Evolutionary conservation across 2,329 filamentous ascomycete species (phyloP), one percentile per base, ranked within the genome.

Genomic region (Neofusicoccum ribis): DNA sequence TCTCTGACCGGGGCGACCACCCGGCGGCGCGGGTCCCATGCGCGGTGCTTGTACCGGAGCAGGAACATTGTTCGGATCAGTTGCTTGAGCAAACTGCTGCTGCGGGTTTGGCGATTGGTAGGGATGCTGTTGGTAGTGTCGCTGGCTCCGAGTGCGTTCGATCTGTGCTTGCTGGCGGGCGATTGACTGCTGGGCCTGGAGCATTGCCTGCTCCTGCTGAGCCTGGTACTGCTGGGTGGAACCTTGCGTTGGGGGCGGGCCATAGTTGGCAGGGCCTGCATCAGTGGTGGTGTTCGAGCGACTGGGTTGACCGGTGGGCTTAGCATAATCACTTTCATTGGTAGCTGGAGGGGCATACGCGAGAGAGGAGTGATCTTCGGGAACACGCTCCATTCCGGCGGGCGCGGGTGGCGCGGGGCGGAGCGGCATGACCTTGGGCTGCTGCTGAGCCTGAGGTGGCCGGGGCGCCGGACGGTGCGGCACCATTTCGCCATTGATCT

Each of bases 381-480:
- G 52, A 34, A 50, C 46, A 23, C 52, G 43, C 14, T 59, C 52
- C 47, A 54, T 72, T 54, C 86, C 86, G 23, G 56, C 43, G 20
- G 86, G 84, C 23, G 84, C 80, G 31, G 86, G 82, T 31, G 87
- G 85, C 43, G 85, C 84, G 59, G 84, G 78, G 72, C 88, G 83
- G 54, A 84, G 81, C 41, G 86, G 85, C n/a, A 81, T 72, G 69
- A 87, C 79, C 71, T 83, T 83, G 41, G 73, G 51, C 41, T 56
- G 62, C 69, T 50, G 65, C 68, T 47, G 73, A 85, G 66, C 74
- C 85, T 58, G 94, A 36, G 63, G 95, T n/a, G 94, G 91, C 77
- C 91, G 91, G 60, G 93, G 95, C 51, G 94, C 93, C 63, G 92
- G 91, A 67, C 95, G 88, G 72, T 88, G 91, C 58, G 95, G 93